These are phyloP conservation scores for Capsicum baccatum DNA, from an alignment of 257 asterid genomes.

Conservation along the genomic window DNA sequence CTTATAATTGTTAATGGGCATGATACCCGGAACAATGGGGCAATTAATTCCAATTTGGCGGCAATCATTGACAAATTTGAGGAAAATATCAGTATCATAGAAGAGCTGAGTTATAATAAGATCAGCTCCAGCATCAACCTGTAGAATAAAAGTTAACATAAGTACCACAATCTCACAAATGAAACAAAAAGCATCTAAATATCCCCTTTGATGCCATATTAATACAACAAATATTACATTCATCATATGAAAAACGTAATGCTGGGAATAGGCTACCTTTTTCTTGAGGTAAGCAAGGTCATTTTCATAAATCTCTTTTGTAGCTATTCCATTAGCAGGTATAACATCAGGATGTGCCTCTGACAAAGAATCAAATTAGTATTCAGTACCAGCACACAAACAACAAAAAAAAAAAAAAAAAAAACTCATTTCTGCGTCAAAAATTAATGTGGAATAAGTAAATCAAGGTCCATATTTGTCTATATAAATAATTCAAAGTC, in stretches of 20 bases:
- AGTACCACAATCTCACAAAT: slow-evolving; percentile 2
- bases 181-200: background rate
- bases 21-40: slow-evolving; percentile 96
- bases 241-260: background rate
- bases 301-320: slow-evolving; percentile 69
- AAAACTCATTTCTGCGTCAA: slow-evolving; percentile 13
- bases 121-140: slow-evolving; percentile 99
- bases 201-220: background rate
- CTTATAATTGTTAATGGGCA: slow-evolving; percentile 97
- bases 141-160: slow-evolving; percentile 35
- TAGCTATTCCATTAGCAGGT: slow-evolving; percentile 64
- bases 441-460: background rate
- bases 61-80: slow-evolving; percentile 90
- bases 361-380: slow-evolving; percentile 35
- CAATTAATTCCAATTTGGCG: slow-evolving; percentile 91
- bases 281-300: slow-evolving; percentile 91
- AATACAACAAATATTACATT: background rate
- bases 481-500: background rate
- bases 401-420: background rate
- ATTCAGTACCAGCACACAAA: slow-evolving; percentile 1
- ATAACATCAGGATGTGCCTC: slow-evolving; percentile 98
- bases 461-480: slow-evolving; percentile 1
- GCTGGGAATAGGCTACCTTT: slow-evolving; percentile 40
- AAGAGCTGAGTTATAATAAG: slow-evolving; percentile 91
- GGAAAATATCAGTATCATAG: slow-evolving; percentile 93